Percentiles rank a stretch among this genome's conserved stretches.
Conservation (phyloP, 495 filamentous ascomycete genomes). For the Aspergillus homomorphus region DNA sequence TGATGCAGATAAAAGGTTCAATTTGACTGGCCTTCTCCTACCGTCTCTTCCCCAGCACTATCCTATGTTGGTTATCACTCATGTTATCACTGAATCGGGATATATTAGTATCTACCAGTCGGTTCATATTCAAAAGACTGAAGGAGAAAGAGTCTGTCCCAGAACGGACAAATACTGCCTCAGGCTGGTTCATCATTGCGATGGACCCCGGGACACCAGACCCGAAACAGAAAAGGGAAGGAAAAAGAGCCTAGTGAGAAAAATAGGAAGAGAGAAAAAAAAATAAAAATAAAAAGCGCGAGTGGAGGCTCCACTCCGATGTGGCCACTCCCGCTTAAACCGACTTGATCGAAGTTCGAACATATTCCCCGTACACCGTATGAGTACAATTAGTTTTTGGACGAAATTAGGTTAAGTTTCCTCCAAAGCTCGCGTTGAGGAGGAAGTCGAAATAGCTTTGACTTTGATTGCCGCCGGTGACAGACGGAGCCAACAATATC, state of each 20-base stretch:
- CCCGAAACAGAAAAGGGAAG: slow-evolving; percentile 1
- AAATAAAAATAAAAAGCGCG: background rate
- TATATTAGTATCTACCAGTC: background rate
- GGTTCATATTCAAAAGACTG: background rate
- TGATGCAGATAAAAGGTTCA: background rate
- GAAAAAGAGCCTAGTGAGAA: background rate
- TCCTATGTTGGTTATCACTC: too few species aligned
- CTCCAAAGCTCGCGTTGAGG: too few species aligned
- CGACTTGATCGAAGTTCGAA: background rate
- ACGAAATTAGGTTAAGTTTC: too few species aligned
- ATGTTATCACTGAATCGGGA: background rate
- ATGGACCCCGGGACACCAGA: slow-evolving; percentile 4
- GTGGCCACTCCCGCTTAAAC: slow-evolving; percentile 4
- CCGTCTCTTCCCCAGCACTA: background rate
- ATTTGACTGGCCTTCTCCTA: background rate
- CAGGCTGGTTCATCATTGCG: slow-evolving; percentile 3
- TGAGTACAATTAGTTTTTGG: background rate
- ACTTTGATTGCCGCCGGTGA: too few species aligned
- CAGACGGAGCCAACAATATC: too few species aligned
- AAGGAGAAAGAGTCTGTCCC: too few species aligned
- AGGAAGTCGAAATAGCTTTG: too few species aligned
- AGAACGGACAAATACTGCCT: slow-evolving; percentile 5
- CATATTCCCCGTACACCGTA: slow-evolving; percentile 4
- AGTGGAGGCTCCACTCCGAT: background rate
- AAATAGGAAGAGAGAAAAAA: slow-evolving; percentile 3